Evolutionary conservation across 768 basidiomycete genomes (phyloP), one percentile per base, ranked within the genome.

Genomic region (Fomitopsis serialis): DNA sequence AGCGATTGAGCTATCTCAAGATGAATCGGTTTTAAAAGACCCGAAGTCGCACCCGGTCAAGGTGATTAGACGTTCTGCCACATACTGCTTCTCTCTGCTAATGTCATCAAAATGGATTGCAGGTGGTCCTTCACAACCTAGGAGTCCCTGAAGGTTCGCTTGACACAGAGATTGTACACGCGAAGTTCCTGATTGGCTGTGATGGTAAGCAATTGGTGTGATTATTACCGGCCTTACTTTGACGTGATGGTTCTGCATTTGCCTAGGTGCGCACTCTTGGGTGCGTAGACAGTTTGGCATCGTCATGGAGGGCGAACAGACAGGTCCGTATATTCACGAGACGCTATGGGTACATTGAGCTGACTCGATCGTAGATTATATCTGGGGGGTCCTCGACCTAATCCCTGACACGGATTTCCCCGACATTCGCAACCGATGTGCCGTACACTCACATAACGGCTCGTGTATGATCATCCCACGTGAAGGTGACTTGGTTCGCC

Each of bases 371-470:
- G 12, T 74, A 69, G 84, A 91, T 50, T 86, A 79, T 52, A 75
- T 92, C 17, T 93, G 91, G 91, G 91, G 91, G 2, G 90, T 92
- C 2, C 69, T 91, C 19, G 91, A 81, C 62, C 68, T 74, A 24
- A 57, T 74, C 7, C 78, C 80, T 1, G 68, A 69, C 0, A 78
- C 80, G 1, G 68, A 81, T 64, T 79, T 83, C 57, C 80, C 81
- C 0, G 81, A 83, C 60, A 71, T 76, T 45, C 72, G 81, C 22
- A 75, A 74, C 44, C 70, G 72, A 45, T 68, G 69, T 29, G 73
- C 75, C 10, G 70, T 83, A 22, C 79, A 81, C 62, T 80, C 80
- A 5, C 69, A 70, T 45, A 72, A 74, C 52, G 76, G 79, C 24
- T 76, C 77, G 1, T 72, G 73, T 56, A 73, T 82, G 65, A 57